Evolutionary conservation across 2,329 filamentous ascomycete genomes (phyloP).

Genomic region (Trichoderma sp.): DNA sequence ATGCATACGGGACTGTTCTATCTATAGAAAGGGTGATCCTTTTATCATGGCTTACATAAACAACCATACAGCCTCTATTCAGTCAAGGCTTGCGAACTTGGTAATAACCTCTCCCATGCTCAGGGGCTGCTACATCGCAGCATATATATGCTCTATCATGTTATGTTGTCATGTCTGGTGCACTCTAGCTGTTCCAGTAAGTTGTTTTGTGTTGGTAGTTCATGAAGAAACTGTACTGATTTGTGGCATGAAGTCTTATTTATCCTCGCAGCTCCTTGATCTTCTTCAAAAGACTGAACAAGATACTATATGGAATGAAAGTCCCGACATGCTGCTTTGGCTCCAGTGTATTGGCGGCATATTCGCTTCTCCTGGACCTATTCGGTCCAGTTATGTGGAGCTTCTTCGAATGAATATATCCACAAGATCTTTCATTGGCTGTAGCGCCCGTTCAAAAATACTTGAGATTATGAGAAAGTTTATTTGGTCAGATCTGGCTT

Average conservation of each 20-base stretch:
- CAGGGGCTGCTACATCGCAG: not conserved
- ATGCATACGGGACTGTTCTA: slow-evolving; percentile 1
- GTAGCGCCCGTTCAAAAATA: not conserved
- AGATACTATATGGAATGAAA: not conserved
- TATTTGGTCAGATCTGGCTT: not conserved
- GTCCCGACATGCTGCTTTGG: not conserved
- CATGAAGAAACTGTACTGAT: not conserved
- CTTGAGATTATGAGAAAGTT: not conserved
- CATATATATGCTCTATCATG: slow-evolving; percentile 9
- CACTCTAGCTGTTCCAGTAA: not conserved
- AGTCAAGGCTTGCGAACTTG: slow-evolving; percentile 3
- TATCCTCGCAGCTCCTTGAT: slow-evolving; percentile 3
- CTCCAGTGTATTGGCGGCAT: not conserved
- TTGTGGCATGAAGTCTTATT: not conserved
- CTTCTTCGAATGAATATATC: not conserved
- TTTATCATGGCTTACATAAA: slow-evolving; percentile 5
- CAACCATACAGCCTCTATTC: slow-evolving; percentile 5
- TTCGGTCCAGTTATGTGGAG: not conserved
- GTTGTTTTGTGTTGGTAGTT: not conserved
- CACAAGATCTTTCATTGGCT: not conserved
- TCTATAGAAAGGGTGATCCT: not conserved
- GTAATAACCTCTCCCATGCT: not conserved
- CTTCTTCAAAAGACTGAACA: not conserved
- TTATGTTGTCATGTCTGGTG: slow-evolving; percentile 7
- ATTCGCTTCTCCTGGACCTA: not conserved